A percentile compares a stretch with the other conserved stretches of the same genome.
These are phyloP conservation scores for Aspergillus funiculosus DNA, from an alignment of 495 filamentous ascomycete genomes.

Conservation along the genomic window DNA sequence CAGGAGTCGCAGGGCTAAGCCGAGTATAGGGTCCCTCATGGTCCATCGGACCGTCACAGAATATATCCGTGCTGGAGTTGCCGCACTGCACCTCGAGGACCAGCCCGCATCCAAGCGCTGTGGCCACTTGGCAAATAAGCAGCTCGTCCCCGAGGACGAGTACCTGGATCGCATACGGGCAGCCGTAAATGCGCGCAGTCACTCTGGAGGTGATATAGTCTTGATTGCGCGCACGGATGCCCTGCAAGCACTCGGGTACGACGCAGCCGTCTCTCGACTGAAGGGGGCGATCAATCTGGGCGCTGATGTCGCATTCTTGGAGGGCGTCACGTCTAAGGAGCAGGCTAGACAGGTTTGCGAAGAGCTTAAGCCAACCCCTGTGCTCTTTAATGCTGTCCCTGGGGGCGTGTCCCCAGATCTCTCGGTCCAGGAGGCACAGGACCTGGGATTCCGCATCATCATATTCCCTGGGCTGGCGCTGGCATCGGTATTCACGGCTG, in stretches of 20 bases:
- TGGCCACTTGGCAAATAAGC: slow-evolving; percentile 58
- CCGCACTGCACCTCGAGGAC: slow-evolving; percentile 69
- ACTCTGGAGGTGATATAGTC: slow-evolving; percentile 54
- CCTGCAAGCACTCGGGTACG: slow-evolving; percentile 55
- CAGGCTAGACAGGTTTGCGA: slow-evolving; percentile 31
- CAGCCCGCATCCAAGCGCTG: slow-evolving; percentile 64
- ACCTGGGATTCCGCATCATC: slow-evolving; percentile 24
- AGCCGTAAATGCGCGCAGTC: slow-evolving; percentile 45
- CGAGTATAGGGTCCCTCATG: slow-evolving; percentile 60
- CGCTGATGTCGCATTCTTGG: slow-evolving; percentile 61
- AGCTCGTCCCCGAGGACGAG: slow-evolving; percentile 48
- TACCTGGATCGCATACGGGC: slow-evolving; percentile 56
- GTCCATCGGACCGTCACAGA: slow-evolving; percentile 56
- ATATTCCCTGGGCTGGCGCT: slow-evolving; percentile 24
- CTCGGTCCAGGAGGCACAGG: slow-evolving; percentile 17
- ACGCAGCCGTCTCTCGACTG: slow-evolving; percentile 52
- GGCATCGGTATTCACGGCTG: too few species aligned
- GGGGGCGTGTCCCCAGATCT: slow-evolving; percentile 24
- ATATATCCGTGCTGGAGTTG: slow-evolving; percentile 61
- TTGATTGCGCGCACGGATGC: slow-evolving; percentile 67
- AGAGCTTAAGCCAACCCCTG: slow-evolving; percentile 22
- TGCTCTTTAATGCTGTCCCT: slow-evolving; percentile 26
- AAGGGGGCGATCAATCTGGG: slow-evolving; percentile 51
- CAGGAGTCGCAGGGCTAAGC: too few species aligned
- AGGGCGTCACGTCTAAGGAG: slow-evolving; percentile 34